Conservation (phyloP, 345 rosid species). For the Streptanthus diversifolius region DNA sequence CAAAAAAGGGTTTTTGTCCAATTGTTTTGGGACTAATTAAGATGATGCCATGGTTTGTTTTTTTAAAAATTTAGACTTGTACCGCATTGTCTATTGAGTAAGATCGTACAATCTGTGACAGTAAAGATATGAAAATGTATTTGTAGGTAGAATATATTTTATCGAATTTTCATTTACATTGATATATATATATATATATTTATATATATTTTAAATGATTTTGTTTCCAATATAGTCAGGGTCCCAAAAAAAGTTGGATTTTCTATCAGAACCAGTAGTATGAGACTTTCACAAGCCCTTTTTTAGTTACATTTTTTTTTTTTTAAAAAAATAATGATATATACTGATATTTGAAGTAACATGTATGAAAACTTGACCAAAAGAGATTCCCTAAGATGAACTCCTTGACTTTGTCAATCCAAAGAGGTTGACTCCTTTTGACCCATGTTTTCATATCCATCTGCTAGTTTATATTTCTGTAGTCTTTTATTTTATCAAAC, state of each 20-base stretch:
- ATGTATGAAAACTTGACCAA: slow-evolving; percentile 33
- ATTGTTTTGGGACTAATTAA: no score
- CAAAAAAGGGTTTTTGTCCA: no score
- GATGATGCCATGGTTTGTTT: no score
- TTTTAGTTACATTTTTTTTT: background rate
- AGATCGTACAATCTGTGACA: no score
- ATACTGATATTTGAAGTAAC: slow-evolving; percentile 12
- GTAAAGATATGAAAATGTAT: no score
- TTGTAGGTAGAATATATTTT: background rate
- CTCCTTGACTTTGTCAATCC: slow-evolving; percentile 29
- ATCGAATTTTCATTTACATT: background rate
- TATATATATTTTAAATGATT: background rate
- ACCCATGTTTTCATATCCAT: slow-evolving; percentile 11
- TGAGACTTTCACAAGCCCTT: background rate
- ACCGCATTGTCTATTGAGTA: no score
- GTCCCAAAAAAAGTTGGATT: background rate
- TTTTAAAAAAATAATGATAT: background rate
- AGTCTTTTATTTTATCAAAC: background rate
- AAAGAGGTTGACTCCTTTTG: slow-evolving; percentile 20
- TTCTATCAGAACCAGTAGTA: background rate
- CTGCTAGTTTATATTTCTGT: background rate
- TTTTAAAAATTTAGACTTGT: no score
- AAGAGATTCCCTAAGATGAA: slow-evolving; percentile 25
- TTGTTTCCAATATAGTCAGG: background rate
- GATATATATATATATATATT: no score